Conservation (phyloP, 1,284 basidiomycete species). For the Fomes fomentarius region DNA sequence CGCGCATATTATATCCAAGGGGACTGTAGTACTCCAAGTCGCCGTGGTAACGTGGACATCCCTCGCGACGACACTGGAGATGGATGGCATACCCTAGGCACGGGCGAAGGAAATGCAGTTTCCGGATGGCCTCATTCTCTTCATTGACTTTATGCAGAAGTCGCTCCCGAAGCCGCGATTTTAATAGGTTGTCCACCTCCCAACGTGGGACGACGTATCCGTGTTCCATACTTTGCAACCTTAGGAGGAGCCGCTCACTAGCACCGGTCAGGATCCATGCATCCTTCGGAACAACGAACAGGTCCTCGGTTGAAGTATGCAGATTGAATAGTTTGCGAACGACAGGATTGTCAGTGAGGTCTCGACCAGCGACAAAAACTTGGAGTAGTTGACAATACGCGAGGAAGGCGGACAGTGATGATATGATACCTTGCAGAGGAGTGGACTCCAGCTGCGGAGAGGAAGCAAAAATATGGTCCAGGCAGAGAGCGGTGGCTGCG, state of each 20-base stretch:
- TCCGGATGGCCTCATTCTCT: slow-evolving; percentile 40
- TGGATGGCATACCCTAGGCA: slow-evolving; percentile 42
- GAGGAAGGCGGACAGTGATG: slow-evolving; percentile 38
- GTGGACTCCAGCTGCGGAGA: slow-evolving; percentile 23
- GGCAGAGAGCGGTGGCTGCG: slow-evolving; percentile 43
- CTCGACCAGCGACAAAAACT: slow-evolving; percentile 27
- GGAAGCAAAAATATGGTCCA: slow-evolving; percentile 43
- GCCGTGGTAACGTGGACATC: slow-evolving; percentile 46
- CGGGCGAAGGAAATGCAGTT: slow-evolving; percentile 38
- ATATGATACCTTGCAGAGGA: slow-evolving; percentile 27
- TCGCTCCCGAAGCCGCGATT: slow-evolving; percentile 28
- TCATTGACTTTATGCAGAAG: slow-evolving; percentile 35
- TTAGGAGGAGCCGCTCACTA: background rate
- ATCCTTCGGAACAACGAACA: slow-evolving; percentile 28
- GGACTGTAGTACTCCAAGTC: slow-evolving; percentile 27
- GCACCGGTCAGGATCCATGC: slow-evolving; percentile 25
- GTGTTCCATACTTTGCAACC: slow-evolving; percentile 5
- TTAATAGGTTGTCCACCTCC: slow-evolving; percentile 24
- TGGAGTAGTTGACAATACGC: slow-evolving; percentile 41
- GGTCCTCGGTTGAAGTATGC: slow-evolving; percentile 27
- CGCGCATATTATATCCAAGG: slow-evolving; percentile 41
- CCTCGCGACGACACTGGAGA: slow-evolving; percentile 36
- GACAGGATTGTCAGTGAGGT: slow-evolving; percentile 28
- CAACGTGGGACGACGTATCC: slow-evolving; percentile 13
- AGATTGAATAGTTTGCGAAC: slow-evolving; percentile 46